A percentile compares a stretch with the other conserved stretches of the same genome.
phyloP scores from a whole-genome alignment of 371 early-diverging fungal species.

The Mortierella sp. region DNA sequence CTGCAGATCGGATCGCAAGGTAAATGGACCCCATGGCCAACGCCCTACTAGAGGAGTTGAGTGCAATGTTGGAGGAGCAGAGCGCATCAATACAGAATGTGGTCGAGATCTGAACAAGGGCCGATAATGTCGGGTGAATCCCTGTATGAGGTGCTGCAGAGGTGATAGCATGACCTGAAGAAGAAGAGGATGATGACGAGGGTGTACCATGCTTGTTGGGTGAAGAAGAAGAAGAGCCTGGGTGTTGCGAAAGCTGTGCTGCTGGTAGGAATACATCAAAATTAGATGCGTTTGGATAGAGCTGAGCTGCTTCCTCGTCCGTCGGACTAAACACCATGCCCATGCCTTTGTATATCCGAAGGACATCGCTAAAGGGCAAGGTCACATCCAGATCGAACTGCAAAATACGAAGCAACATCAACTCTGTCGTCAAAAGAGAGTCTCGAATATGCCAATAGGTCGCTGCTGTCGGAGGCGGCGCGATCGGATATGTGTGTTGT shows the following conservation, averaged over 20 bases:
- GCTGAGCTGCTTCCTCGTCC: constrained; percentile 43
- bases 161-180: constrained; percentile 6
- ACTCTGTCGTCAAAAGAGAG: constrained; percentile 47
- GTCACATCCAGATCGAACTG: constrained; percentile 54
- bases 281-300: constrained; percentile 43
- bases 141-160: constrained; percentile 27
- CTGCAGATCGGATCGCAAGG: constrained; percentile 43
- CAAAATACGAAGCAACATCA: constrained; percentile 51
- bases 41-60: constrained; percentile 41
- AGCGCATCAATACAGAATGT: constrained; percentile 53
- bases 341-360: constrained; percentile 56
- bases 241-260: constrained; percentile 10
- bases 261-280: constrained; percentile 51
- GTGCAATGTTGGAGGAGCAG: constrained; percentile 44
- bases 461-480: constrained; percentile 48
- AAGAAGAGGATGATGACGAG: constrained; percentile 28
- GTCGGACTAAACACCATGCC: constrained; percentile 48
- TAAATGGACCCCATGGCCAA: constrained; percentile 52
- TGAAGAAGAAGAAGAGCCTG: not conserved
- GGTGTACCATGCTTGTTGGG: constrained; percentile 37
- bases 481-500: constrained; percentile 14
- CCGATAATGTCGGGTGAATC: constrained; percentile 49
- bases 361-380: constrained; percentile 44
- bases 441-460: constrained; percentile 54
- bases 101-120: constrained; percentile 47